phyloP scores from a whole-genome alignment of 768 basidiomycete species.

The Trametes meyenii region DNA sequence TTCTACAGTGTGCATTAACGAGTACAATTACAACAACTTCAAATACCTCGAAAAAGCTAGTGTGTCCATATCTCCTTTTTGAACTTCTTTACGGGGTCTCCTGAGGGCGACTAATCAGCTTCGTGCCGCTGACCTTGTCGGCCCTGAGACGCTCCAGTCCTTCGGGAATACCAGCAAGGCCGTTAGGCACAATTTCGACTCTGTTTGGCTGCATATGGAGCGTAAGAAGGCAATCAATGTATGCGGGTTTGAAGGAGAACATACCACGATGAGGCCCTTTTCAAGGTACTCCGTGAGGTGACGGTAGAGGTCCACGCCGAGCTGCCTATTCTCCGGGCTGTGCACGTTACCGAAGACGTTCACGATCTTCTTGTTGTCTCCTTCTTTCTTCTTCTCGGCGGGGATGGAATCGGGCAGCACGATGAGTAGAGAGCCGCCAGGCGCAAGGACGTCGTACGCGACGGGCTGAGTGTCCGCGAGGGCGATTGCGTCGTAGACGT shows the following conservation, averaged over 20 bases:
- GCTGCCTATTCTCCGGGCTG: constrained; percentile 3
- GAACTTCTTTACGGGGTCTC: constrained; percentile 25
- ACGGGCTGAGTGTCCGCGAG: constrained; percentile 26
- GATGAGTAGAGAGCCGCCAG: constrained; percentile 24
- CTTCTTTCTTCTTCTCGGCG: constrained; percentile 4
- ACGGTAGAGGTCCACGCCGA: constrained; percentile 23
- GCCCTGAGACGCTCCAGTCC: constrained; percentile 27
- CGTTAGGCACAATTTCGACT: constrained; percentile 31
- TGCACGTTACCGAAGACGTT: constrained; percentile 19
- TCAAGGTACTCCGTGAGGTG: constrained; percentile 22
- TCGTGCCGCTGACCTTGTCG: constrained; percentile 30
- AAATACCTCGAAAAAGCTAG: neutral
- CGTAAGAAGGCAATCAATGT: neutral
- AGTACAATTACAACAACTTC: neutral
- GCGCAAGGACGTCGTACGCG: constrained; percentile 25
- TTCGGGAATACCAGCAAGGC: constrained; percentile 27
- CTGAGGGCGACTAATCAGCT: constrained; percentile 30
- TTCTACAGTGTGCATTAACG: too few species aligned
- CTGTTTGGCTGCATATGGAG: constrained; percentile 27
- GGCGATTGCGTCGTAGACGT: constrained; percentile 29
- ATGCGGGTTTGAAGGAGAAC: neutral
- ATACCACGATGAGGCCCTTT: constrained; percentile 25
- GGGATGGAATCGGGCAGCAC: constrained; percentile 17
- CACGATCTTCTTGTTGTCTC: constrained; percentile 19
- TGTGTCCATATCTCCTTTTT: neutral